Percentiles rank a stretch among this genome's conserved stretches.
Evolutionary conservation across 805 yeast species (phyloP).

Genomic region (Candida nanaspora): DNA sequence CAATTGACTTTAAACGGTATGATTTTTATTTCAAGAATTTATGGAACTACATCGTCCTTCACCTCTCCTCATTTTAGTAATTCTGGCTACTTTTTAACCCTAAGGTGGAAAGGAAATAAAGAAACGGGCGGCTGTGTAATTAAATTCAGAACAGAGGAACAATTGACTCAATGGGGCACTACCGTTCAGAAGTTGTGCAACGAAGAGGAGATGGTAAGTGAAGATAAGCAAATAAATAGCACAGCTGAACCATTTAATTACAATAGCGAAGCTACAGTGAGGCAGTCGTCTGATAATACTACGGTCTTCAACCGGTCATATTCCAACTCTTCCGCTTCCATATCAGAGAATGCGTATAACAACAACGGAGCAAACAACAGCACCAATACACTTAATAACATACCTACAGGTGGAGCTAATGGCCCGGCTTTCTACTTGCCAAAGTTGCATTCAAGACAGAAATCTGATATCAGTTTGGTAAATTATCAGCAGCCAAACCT

Average conservation of each 20-base stretch:
- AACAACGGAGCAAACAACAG: background rate
- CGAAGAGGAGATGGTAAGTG: constrained; percentile 18
- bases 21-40: constrained; percentile 22
- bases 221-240: constrained; percentile 2
- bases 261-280: background rate
- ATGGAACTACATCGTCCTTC: constrained; percentile 22
- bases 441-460: constrained; percentile 4
- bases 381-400: too few relatives aligned
- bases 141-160: constrained; percentile 78
- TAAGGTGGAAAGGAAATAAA: constrained; percentile 78
- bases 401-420: background rate
- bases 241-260: background rate
- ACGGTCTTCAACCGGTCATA: constrained; percentile 17
- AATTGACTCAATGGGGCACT: constrained; percentile 72
- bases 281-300: constrained; percentile 3
- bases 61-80: constrained; percentile 19
- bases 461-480: constrained; percentile 4
- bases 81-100: constrained; percentile 50
- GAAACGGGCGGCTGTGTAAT: constrained; percentile 84
- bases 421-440: background rate
- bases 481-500: constrained; percentile 1
- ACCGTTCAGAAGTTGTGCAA: constrained; percentile 45
- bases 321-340: constrained; percentile 16
- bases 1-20: constrained; percentile 24
- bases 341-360: background rate